Evolutionary conservation across 805 yeast species (phyloP).

Genomic region (Ogataea populi-albae): DNA sequence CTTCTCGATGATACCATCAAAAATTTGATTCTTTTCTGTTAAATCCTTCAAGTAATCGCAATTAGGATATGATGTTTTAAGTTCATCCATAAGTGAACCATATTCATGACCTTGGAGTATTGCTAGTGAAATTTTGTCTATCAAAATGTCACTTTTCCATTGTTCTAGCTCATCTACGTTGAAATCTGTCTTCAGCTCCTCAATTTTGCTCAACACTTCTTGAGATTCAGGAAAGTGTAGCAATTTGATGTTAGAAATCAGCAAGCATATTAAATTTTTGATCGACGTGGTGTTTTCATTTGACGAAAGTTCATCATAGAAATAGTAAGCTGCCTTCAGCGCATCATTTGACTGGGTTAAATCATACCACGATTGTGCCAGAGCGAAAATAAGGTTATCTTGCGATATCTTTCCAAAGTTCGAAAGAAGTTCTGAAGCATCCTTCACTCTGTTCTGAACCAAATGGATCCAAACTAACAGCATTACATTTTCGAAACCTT

Average conservation of each 20-base stretch:
- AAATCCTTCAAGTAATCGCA: slow-evolving; percentile 52
- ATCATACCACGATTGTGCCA: slow-evolving; percentile 69
- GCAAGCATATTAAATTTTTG: slow-evolving; percentile 57
- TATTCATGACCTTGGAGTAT: slow-evolving; percentile 46
- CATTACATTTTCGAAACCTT: slow-evolving; percentile 38
- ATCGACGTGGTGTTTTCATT: slow-evolving; percentile 41
- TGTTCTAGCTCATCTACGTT: slow-evolving; percentile 8
- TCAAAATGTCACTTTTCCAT: slow-evolving; percentile 47
- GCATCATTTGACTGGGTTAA: slow-evolving; percentile 41
- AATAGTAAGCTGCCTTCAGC: slow-evolving; percentile 52
- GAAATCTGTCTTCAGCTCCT: slow-evolving; percentile 15
- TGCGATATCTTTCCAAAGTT: slow-evolving; percentile 49
- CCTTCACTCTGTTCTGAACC: slow-evolving; percentile 39
- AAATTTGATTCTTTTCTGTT: slow-evolving; percentile 57
- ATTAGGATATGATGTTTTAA: slow-evolving; percentile 48
- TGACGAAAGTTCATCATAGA: slow-evolving; percentile 79
- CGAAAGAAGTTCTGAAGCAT: slow-evolving; percentile 45
- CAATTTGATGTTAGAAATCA: slow-evolving; percentile 75
- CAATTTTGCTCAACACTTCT: slow-evolving; percentile 51
- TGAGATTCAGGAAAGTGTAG: slow-evolving; percentile 80
- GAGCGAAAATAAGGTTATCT: slow-evolving; percentile 74
- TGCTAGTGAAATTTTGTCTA: slow-evolving; percentile 63
- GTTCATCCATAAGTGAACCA: slow-evolving; percentile 29
- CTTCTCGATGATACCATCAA: slow-evolving; percentile 67
- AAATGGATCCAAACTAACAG: slow-evolving; percentile 39